Conservation (phyloP, 2,329 filamentous ascomycete genomes). For the Aspergillus japonicus region DNA sequence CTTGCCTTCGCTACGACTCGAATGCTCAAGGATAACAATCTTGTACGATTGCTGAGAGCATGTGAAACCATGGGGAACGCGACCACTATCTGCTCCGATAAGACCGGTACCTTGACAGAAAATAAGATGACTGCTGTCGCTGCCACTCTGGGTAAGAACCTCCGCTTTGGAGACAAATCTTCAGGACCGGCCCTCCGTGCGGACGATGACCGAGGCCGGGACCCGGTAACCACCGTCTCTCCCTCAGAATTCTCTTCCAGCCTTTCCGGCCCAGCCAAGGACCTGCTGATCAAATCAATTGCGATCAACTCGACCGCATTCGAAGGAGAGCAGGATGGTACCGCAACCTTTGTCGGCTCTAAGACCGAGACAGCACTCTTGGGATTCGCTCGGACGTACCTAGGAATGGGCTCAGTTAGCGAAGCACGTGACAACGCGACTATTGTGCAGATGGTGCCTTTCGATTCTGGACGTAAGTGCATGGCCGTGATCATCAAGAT, state of each 20-base stretch:
- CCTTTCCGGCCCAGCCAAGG: constrained; percentile 54
- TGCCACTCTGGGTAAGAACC: constrained; percentile 53
- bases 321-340: constrained; percentile 62
- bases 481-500: constrained; percentile 65
- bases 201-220: constrained; percentile 20
- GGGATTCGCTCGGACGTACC: constrained; percentile 64
- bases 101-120: constrained; percentile 64
- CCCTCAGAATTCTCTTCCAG: constrained; percentile 55
- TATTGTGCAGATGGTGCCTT: constrained; percentile 54
- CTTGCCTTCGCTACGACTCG: constrained; percentile 63
- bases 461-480: constrained; percentile 67
- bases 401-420: constrained; percentile 62
- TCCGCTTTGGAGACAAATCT: constrained; percentile 46
- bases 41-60: constrained; percentile 59
- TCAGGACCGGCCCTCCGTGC: constrained; percentile 27
- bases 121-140: constrained; percentile 63
- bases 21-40: constrained; percentile 63
- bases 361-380: constrained; percentile 76
- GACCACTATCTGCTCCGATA: constrained; percentile 64
- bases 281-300: constrained; percentile 62
- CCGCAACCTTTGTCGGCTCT: constrained; percentile 65
- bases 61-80: constrained; percentile 66
- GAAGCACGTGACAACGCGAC: constrained; percentile 63
- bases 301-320: constrained; percentile 69
- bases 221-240: constrained; percentile 48